Evolutionary conservation across 768 basidiomycete species (phyloP).

Genomic region (Kwoniella newhampshirensis): DNA sequence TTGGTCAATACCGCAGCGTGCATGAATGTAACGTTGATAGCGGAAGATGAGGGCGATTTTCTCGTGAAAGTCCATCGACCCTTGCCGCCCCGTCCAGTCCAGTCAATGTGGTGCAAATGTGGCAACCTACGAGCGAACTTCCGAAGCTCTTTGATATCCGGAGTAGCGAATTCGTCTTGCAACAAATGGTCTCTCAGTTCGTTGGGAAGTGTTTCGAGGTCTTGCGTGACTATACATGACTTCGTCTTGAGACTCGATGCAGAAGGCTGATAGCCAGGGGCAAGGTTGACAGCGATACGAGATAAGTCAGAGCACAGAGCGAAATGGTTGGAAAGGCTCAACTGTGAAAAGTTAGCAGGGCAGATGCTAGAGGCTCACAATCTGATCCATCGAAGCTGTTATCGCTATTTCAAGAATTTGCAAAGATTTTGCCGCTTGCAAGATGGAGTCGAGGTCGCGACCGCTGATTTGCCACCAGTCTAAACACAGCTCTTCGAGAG

Average conservation of each 20-base stretch:
- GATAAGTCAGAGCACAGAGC: not conserved
- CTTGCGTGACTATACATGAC: not conserved
- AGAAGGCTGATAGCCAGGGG: not conserved
- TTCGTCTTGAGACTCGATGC: constrained; percentile 2
- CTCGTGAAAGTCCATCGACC: constrained; percentile 20
- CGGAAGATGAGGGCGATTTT: not conserved
- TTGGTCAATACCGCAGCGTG: constrained; percentile 12
- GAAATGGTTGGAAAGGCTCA: constrained; percentile 3
- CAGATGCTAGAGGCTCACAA: constrained; percentile 1
- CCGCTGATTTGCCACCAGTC: constrained; percentile 24
- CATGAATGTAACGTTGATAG: constrained; percentile 14
- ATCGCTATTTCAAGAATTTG: constrained; percentile 5
- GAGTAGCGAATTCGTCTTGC: constrained; percentile 10
- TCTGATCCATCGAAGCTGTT: not conserved
- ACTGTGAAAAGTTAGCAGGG: not conserved
- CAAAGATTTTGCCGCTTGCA: not conserved
- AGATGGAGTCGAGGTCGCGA: constrained; percentile 6
- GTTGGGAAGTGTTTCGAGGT: not conserved
- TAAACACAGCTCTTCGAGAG: constrained; percentile 12
- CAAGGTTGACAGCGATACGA: not conserved
- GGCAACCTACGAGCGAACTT: constrained; percentile 24
- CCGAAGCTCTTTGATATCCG: constrained; percentile 20
- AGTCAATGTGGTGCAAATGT: constrained; percentile 4
- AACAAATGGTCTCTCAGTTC: not conserved
- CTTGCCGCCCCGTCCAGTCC: constrained; percentile 24